Base-by-base conservation (phyloP, 768 basidiomycete genomes). In the Cubamyces sp. region DNA sequence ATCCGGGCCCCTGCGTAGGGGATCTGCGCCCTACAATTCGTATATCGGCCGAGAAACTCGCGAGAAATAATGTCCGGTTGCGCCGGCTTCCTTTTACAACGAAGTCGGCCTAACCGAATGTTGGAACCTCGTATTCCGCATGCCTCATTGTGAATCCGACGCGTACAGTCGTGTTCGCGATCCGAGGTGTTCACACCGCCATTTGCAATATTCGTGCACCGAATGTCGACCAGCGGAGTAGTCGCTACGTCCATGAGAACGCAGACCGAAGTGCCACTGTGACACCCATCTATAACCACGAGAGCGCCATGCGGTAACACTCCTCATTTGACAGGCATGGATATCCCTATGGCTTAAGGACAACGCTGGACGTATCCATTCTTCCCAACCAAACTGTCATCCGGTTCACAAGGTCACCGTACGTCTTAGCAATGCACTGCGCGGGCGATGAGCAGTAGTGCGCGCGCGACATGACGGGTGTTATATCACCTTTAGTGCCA, bases 161-260 rank as follows among this genome's bases (percentile, higher is more conserved):
- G 11, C 34, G 11, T 28, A 15, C 40, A 25, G 18, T 21, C 41
- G 23, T n/a, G 42, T 45, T 30, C 42, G 26, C 57, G 41, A 59
- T 30, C 49, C 49, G 49, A 51, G 42, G 57, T 34, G 21, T 43
- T 21, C 57, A 51, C 48, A 50, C 42, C 45, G 15, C 57, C 49
- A 14, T 26, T 34, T 45, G 25, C 5, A 18, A 21, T 41, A 18
- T 21, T 49, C 25, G 3, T 41, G 40, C 40, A 45, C 47, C 56
- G 34, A 19, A 41, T 12, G 18, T n/a, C 26, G 57, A 21, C 28
- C 21, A 40, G 21, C 30, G 26, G 57, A 34, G n/a, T 25, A 19
- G 1, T n/a, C 42, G 14, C 21, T 40, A 40, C 21, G 19, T 51
- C 41, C 41, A 51, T 41, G 57, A 51, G 48, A 49, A 14, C 15